Conservation (phyloP, 805 yeast genomes). For the Helenozyma baotianmanensis region DNA sequence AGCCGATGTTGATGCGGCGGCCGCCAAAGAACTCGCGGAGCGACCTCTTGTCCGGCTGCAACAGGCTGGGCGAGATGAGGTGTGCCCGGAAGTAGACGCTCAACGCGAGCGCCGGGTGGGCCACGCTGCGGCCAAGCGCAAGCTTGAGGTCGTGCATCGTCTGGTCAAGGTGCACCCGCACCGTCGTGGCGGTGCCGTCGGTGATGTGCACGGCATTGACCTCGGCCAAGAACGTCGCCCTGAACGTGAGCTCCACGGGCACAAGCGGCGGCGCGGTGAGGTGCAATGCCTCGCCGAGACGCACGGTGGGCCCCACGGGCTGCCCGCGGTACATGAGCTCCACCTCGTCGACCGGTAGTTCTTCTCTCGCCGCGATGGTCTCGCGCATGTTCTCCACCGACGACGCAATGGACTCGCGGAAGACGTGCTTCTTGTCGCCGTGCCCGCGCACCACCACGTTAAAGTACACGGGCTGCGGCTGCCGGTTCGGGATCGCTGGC, state of each 20-base stretch:
- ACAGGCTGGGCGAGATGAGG: no score
- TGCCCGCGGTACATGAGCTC: conserved; percentile 1
- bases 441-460: conserved; percentile 14
- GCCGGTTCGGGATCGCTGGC: conserved; percentile 18
- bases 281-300: conserved; percentile 11
- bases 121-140: no score
- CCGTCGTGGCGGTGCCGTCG: no score
- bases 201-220: no score
- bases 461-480: conserved; percentile 23
- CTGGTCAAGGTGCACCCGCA: no score
- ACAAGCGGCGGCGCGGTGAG: conserved; percentile 27
- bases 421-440: conserved; percentile 4
- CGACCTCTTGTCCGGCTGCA: no score
- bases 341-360: neutral
- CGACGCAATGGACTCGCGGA: conserved; percentile 19
- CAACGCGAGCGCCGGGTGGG: no score
- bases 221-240: no score
- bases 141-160: no score
- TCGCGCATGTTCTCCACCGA: conserved; percentile 18
- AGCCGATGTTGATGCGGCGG: no score
- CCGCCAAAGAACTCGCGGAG: no score
- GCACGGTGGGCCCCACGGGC: conserved; percentile 3
- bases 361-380: conserved; percentile 11
- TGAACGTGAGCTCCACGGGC: conserved; percentile 11
- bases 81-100: no score